A percentile compares a stretch with the other conserved stretches of the same genome.
Conservation (phyloP, 1,139 yeast genomes). For the Meyerozyma athensensis region DNA sequence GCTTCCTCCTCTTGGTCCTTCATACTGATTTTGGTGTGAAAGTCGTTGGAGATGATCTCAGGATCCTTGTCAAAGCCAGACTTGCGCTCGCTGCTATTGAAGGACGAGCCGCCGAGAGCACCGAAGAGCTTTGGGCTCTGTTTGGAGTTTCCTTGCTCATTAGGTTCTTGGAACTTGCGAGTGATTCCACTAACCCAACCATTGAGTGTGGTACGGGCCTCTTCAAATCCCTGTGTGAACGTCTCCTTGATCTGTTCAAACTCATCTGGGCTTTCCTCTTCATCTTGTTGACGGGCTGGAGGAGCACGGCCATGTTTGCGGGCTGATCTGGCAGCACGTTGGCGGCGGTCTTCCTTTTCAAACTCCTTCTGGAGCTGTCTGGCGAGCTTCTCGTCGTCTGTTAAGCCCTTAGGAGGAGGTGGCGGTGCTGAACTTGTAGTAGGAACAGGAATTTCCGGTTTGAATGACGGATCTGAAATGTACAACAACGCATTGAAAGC, state of each 20-base stretch:
- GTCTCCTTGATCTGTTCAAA: slow-evolving; percentile 68
- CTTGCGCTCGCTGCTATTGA: slow-evolving; percentile 21
- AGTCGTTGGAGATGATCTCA: slow-evolving; percentile 48
- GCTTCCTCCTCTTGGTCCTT: slow-evolving; percentile 33
- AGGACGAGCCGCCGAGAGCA: slow-evolving; percentile 45
- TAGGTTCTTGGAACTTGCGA: slow-evolving; percentile 41
- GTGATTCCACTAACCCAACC: slow-evolving; percentile 78
- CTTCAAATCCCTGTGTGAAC: slow-evolving; percentile 74
- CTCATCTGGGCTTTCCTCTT: slow-evolving; percentile 57
- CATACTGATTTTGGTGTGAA: slow-evolving; percentile 50
- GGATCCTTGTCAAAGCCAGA: slow-evolving; percentile 52
- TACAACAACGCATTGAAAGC: slow-evolving; percentile 86
- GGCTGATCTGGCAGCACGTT: slow-evolving; percentile 15
- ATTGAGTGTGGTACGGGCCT: slow-evolving; percentile 73
- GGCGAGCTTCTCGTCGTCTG: slow-evolving; percentile 82
- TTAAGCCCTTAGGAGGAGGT: slow-evolving; percentile 21
- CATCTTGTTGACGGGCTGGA: slow-evolving; percentile 30
- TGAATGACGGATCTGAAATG: slow-evolving; percentile 70
- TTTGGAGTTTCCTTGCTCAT: slow-evolving; percentile 7
- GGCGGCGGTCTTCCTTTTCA: slow-evolving; percentile 39
- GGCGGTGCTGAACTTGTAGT: slow-evolving; percentile 15
- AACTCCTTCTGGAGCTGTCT: slow-evolving; percentile 73
- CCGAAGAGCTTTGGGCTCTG: slow-evolving; percentile 39
- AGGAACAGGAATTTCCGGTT: slow-evolving; percentile 53
- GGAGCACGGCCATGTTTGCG: slow-evolving; percentile 12